Percentiles rank a stretch among this genome's conserved stretches.
Conservation (phyloP, 2,329 filamentous ascomycete genomes). For the Clonostachys rhizophaga region DNA sequence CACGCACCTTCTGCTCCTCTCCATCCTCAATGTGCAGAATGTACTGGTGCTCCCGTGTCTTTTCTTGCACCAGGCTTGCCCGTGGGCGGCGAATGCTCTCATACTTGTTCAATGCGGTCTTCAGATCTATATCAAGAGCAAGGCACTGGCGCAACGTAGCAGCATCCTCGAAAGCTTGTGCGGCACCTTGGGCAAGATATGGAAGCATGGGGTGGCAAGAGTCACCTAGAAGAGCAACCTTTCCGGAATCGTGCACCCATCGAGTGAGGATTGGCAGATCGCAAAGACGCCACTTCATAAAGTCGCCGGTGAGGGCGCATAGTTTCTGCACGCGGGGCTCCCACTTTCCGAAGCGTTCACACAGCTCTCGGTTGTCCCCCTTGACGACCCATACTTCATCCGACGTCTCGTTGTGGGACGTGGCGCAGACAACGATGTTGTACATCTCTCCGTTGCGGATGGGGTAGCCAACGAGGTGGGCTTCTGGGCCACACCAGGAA, state of each 20-base stretch:
- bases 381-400: conserved; percentile 17
- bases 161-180: conserved; percentile 64
- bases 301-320: conserved; percentile 24
- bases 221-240: conserved; percentile 38
- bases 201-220: conserved; percentile 62
- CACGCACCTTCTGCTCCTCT: conserved; percentile 44
- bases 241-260: conserved; percentile 19
- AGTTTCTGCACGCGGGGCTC: conserved; percentile 25
- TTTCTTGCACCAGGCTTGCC: conserved; percentile 9
- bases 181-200: conserved; percentile 62
- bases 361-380: conserved; percentile 52
- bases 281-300: conserved; percentile 41
- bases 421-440: conserved; percentile 58
- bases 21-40: conserved; percentile 57
- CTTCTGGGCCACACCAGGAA: conserved; percentile 60
- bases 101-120: conserved; percentile 5
- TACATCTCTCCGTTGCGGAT: conserved; percentile 53
- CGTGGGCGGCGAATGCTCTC: conserved; percentile 9
- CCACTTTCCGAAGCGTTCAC: conserved; percentile 50
- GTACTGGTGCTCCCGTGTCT: conserved; percentile 36
- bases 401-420: not conserved
- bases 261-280: conserved; percentile 45
- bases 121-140: conserved; percentile 1
- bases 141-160: conserved; percentile 42
- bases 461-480: conserved; percentile 60